Evolutionary conservation across 768 basidiomycete genomes (phyloP), one percentile per base, ranked within the genome.

Genomic region (Mycena capillaripes): DNA sequence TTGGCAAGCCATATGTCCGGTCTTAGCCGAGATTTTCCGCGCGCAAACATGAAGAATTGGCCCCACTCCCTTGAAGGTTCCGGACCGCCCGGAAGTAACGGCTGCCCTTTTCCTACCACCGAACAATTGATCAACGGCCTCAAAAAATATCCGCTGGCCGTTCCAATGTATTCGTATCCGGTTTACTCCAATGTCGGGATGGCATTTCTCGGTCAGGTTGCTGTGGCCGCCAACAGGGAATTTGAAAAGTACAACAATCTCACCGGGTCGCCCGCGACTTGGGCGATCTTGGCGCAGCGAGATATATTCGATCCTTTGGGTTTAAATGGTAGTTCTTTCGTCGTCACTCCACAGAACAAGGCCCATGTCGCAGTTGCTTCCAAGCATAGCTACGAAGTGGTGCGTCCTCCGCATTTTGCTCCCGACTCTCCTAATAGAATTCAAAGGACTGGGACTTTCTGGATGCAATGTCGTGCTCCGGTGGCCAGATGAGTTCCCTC

Each of bases 151-250:
- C 79, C 75, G 7, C 76, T 78, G 25, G 69, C 77, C 19, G 32
- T 77, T 21, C 76, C 78, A 19, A 76, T 77, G 14, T 77, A 76
- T 48, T 70, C 73, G 1, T 80, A 73, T 69, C 80, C 80, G 0
- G 48, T 78, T 29, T 81, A 81, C 63, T 80, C 79, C 36, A 81
- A 80, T 63, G 77, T 78, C 46, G 80, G 71, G 19, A 75, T 75
- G 58, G 71, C 71, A 17, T 32, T 80, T n/a, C 75, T 81, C 2
- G 80, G 80, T 9, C 75, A 74, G 66, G 75, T 70, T 2, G 73
- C 69, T 42, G 76, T 79, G 34, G 76, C 69, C 11, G 77, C 80
- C 2, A 77, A 79, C 44, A 32, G 29, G 34, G 66, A 55, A 10
- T 70, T 69, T n/a, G 71, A 76, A 56, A 46, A 46, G 38, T 42